A percentile compares a stretch with the other conserved stretches of the same genome.
These are phyloP conservation scores for Dunaliella salina DNA, from an alignment of 163 green algal genomes.

Conservation along the genomic window DNA sequence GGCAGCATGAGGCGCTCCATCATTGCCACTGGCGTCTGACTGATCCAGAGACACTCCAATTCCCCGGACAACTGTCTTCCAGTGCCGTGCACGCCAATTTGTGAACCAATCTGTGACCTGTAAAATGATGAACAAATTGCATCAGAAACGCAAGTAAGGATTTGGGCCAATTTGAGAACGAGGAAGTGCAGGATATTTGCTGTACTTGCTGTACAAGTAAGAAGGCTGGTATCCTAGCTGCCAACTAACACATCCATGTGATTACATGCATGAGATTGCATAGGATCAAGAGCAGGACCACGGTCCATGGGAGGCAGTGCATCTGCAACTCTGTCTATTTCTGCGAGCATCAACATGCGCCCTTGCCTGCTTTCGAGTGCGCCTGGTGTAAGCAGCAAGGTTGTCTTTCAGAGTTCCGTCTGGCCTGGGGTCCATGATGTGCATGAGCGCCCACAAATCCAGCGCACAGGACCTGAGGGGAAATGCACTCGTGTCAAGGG, in stretches of 20 bases:
- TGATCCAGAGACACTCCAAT: background rate
- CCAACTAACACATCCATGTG: background rate
- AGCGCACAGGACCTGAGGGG: slow-evolving; percentile 11
- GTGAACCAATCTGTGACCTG: slow-evolving; percentile 43
- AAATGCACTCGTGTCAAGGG: too few relatives aligned
- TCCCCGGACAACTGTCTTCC: slow-evolving; percentile 16
- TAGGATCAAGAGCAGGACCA: too few relatives aligned
- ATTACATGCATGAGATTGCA: background rate
- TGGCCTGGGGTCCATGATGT: slow-evolving; percentile 27
- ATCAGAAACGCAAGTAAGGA: too few relatives aligned
- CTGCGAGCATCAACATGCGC: background rate
- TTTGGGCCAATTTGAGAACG: too few relatives aligned
- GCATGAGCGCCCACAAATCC: slow-evolving; percentile 26
- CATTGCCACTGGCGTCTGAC: too few relatives aligned
- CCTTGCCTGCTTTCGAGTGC: slow-evolving; percentile 22
- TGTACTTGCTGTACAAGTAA: too few relatives aligned
- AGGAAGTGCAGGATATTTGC: too few relatives aligned
- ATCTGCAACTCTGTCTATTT: too few relatives aligned
- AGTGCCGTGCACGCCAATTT: slow-evolving; percentile 38
- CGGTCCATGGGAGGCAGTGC: too few relatives aligned
- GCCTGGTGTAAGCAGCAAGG: slow-evolving; percentile 23
- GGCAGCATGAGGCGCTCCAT: too few relatives aligned
- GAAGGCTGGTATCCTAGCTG: too few relatives aligned
- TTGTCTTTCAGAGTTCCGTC: slow-evolving; percentile 10
- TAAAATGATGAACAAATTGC: background rate